These are phyloP conservation scores for Chamaecyparis obtusa DNA, from an alignment of 75 land plant genomes.

Conservation along the genomic window DNA sequence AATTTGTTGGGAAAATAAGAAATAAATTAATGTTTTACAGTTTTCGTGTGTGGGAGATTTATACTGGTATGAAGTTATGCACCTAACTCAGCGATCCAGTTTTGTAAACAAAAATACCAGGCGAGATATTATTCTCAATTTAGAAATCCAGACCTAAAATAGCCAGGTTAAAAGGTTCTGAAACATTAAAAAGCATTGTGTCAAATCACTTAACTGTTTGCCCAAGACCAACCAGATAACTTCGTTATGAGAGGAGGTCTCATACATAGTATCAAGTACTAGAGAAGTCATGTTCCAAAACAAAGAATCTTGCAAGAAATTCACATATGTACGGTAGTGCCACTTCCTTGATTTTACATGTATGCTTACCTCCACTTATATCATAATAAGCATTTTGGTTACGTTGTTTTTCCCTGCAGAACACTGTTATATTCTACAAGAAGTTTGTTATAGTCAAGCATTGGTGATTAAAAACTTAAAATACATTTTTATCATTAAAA, in stretches of 20 bases:
- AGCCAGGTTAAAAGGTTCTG: not conserved
- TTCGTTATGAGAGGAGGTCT: not conserved
- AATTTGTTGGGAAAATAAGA: not conserved
- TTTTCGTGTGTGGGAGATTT: not conserved
- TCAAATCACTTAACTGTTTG: not conserved
- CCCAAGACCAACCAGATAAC: not conserved
- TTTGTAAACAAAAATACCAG: not conserved
- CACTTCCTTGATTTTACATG: not conserved
- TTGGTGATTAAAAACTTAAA: not conserved
- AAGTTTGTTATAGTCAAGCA: not conserved
- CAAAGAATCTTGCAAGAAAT: conserved; percentile 2
- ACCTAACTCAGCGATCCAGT: not conserved
- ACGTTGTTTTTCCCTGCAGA: no score
- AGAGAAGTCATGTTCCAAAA: not conserved
- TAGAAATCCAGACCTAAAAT: not conserved
- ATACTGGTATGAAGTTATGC: not conserved
- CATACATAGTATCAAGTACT: not conserved
- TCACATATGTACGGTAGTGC: not conserved
- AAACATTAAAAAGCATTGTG: no score
- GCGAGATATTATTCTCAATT: not conserved
- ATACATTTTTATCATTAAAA: not conserved
- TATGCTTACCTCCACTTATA: not conserved
- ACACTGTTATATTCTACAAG: not conserved
- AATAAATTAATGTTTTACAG: not conserved
- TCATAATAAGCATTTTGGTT: not conserved